Evolutionary conservation across 805 yeast species (phyloP).

Genomic region (Debaryomyces tyrocola): DNA sequence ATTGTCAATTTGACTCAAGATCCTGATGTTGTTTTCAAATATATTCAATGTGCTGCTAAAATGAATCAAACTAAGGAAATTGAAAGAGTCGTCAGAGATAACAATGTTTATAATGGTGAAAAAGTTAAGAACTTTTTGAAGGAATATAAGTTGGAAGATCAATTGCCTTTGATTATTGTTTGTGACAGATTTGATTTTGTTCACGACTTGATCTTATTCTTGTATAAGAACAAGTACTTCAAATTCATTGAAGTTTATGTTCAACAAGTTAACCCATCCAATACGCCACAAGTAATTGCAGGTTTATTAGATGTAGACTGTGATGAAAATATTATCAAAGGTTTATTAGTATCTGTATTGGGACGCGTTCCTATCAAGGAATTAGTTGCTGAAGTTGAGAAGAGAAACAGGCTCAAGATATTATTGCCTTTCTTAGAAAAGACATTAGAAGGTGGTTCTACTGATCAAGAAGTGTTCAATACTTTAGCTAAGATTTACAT

Average conservation of each 20-base stretch:
- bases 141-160: constrained; percentile 91
- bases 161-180: constrained; percentile 92
- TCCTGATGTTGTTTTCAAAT: constrained; percentile 92
- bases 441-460: constrained; percentile 77
- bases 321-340: constrained; percentile 84
- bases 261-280: constrained; percentile 94
- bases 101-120: constrained; percentile 92
- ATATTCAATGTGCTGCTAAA: constrained; percentile 90
- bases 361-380: constrained; percentile 94
- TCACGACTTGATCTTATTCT: constrained; percentile 88
- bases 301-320: constrained; percentile 96
- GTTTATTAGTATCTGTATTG: constrained; percentile 75
- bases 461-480: constrained; percentile 89
- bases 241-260: constrained; percentile 97
- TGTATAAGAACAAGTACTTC: constrained; percentile 94
- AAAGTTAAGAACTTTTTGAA: constrained; percentile 96
- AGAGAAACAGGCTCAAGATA: constrained; percentile 89
- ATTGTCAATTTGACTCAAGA: constrained; percentile 93
- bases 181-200: constrained; percentile 90
- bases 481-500: constrained; percentile 97
- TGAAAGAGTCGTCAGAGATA: constrained; percentile 93
- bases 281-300: constrained; percentile 95
- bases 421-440: constrained; percentile 91
- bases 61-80: constrained; percentile 90
- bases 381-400: constrained; percentile 91